Conservation (phyloP, 2,329 filamentous ascomycete species). For the Neurospora sp. region DNA sequence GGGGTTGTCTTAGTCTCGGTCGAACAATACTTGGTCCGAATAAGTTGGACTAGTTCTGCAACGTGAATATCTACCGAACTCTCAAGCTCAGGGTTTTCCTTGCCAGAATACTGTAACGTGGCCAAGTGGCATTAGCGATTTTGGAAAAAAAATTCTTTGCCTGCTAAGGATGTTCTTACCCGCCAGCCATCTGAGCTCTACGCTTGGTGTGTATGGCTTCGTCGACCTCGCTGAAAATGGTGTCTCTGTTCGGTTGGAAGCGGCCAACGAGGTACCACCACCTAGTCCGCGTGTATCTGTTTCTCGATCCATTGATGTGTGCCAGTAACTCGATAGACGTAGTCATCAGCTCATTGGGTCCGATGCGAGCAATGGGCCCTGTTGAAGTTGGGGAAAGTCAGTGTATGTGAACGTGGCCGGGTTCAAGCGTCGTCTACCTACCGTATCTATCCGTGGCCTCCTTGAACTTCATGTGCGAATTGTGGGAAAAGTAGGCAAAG, state of each 20-base stretch:
- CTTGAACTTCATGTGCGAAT: background rate
- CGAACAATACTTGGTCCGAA: slow-evolving; percentile 35
- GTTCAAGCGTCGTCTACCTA: background rate
- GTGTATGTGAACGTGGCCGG: background rate
- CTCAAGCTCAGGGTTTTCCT: slow-evolving; percentile 42
- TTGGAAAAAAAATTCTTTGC: background rate
- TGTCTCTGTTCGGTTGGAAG: slow-evolving; percentile 40
- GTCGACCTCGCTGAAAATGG: slow-evolving; percentile 42
- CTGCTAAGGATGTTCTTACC: slow-evolving; percentile 26
- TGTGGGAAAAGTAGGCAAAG: background rate
- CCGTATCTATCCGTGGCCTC: background rate
- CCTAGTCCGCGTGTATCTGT: slow-evolving; percentile 30
- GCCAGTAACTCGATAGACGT: slow-evolving; percentile 37
- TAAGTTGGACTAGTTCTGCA: slow-evolving; percentile 34
- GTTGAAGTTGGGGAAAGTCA: background rate
- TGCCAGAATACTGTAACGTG: slow-evolving; percentile 37
- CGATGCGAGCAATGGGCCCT: slow-evolving; percentile 15
- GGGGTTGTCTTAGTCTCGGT: slow-evolving; percentile 24
- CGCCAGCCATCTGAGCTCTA: slow-evolving; percentile 40
- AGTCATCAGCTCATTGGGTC: slow-evolving; percentile 18
- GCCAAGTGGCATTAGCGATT: background rate
- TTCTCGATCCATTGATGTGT: slow-evolving; percentile 29
- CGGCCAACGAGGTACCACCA: slow-evolving; percentile 37
- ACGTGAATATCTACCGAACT: slow-evolving; percentile 38
- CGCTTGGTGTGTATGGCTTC: slow-evolving; percentile 35